Conservation (phyloP, 1,139 yeast species). For the Saccharomyces hybrid region DNA sequence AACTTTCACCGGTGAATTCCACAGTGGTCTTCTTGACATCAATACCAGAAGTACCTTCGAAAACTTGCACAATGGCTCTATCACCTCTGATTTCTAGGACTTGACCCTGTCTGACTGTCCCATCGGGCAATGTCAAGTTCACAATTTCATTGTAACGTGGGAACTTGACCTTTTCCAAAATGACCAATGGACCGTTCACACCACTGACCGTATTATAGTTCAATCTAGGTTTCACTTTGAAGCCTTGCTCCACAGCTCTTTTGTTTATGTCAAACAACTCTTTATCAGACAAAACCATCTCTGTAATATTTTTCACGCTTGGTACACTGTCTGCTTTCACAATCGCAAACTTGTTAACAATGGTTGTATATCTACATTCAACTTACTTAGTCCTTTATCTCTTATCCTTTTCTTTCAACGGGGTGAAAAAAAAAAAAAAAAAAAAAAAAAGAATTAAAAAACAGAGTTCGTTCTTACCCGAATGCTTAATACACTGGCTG, state of each 20-base stretch:
- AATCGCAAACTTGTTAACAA: not conserved
- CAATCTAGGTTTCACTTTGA: slow-evolving; percentile 80
- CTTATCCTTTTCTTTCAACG: slow-evolving; percentile 2
- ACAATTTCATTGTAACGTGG: slow-evolving; percentile 97
- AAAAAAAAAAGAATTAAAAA: not conserved
- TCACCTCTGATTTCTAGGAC: slow-evolving; percentile 95
- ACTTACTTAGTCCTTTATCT: not conserved
- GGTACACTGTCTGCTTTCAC: not conserved
- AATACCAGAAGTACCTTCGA: slow-evolving; percentile 95
- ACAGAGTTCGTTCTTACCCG: slow-evolving; percentile 1
- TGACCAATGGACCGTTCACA: slow-evolving; percentile 95
- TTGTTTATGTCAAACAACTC: slow-evolving; percentile 65
- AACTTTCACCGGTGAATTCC: slow-evolving; percentile 90
- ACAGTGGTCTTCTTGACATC: slow-evolving; percentile 96
- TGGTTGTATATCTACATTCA: not conserved
- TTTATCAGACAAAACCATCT: slow-evolving; percentile 32
- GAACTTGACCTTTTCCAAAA: slow-evolving; percentile 90
- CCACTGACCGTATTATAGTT: slow-evolving; percentile 95
- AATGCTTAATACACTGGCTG: not conserved
- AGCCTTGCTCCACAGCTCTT: slow-evolving; percentile 85
- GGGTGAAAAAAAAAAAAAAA: slow-evolving; percentile 2
- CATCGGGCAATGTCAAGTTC: slow-evolving; percentile 91
- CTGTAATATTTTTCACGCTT: slow-evolving; percentile 3
- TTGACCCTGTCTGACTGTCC: slow-evolving; percentile 90
- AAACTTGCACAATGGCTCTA: slow-evolving; percentile 96